phyloP scores from a whole-genome alignment of 2,329 filamentous ascomycete species.

The Shiraia bambusicola region DNA sequence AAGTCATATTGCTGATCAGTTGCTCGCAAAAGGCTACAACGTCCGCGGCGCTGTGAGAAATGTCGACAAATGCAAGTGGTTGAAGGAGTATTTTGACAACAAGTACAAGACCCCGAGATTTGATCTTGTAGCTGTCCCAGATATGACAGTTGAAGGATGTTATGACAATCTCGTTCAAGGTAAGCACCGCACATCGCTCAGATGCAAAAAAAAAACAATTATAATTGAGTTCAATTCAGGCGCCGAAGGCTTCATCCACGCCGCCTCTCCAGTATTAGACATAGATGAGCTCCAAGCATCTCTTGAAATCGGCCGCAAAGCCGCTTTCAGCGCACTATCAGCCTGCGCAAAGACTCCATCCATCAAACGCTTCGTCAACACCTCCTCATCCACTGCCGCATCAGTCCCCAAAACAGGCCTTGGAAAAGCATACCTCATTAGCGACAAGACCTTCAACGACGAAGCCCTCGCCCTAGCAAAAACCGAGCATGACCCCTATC shows the following conservation, averaged over 20 bases:
- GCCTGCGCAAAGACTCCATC: constrained; percentile 46
- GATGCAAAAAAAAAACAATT: too few relatives aligned
- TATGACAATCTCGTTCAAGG: constrained; percentile 33
- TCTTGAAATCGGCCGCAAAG: constrained; percentile 45
- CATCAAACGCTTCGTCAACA: constrained; percentile 49
- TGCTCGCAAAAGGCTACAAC: constrained; percentile 35
- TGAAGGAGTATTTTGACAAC: constrained; percentile 30
- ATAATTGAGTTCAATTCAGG: constrained; percentile 11
- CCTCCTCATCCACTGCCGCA: constrained; percentile 45
- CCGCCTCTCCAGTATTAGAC: constrained; percentile 48
- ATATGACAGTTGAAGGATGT: constrained; percentile 28
- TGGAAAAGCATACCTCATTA: constrained; percentile 32
- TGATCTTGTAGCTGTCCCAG: constrained; percentile 33
- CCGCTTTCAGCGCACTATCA: constrained; percentile 44
- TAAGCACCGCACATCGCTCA: too few relatives aligned
- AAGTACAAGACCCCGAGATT: constrained; percentile 27
- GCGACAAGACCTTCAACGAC: constrained; percentile 43
- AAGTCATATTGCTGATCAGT: constrained; percentile 34
- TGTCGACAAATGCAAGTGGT: constrained; percentile 30
- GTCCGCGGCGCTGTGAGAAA: constrained; percentile 41
- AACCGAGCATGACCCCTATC: constrained; percentile 11
- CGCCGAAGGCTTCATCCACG: constrained; percentile 48
- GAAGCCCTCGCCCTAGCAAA: constrained; percentile 33
- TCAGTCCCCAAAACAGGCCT: constrained; percentile 40
- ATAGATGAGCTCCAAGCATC: constrained; percentile 40